A percentile compares a stretch with the other conserved stretches of the same genome.
Conservation (phyloP, 2,329 filamentous ascomycete genomes). For the Chaetomiaceae sp. region DNA sequence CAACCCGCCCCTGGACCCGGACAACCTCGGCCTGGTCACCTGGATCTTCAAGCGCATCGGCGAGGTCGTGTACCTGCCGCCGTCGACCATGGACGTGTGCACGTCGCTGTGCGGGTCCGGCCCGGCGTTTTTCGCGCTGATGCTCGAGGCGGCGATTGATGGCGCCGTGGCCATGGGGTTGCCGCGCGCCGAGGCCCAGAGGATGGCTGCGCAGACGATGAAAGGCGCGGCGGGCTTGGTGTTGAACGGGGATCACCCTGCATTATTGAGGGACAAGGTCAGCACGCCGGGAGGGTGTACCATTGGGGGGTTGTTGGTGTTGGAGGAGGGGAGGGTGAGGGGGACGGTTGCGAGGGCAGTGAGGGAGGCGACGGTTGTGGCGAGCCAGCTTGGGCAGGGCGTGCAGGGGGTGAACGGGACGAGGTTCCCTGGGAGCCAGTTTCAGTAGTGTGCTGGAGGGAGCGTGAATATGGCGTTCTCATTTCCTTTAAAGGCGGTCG, state of each 20-base stretch:
- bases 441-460: constrained; percentile 10
- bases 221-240: constrained; percentile 66
- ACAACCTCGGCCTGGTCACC: constrained; percentile 55
- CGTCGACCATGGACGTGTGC: constrained; percentile 64
- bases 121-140: constrained; percentile 70
- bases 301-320: constrained; percentile 65
- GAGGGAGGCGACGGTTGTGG: constrained; percentile 65
- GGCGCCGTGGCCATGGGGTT: constrained; percentile 76
- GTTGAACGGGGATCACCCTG: constrained; percentile 68
- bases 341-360: constrained; percentile 65
- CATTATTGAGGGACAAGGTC: constrained; percentile 70
- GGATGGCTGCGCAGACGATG: constrained; percentile 79
- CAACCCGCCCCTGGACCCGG: constrained; percentile 52
- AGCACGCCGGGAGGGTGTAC: constrained; percentile 74
- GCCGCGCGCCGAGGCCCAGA: constrained; percentile 65
- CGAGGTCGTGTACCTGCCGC: constrained; percentile 62
- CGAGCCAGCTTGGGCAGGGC: constrained; percentile 59
- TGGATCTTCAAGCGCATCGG: constrained; percentile 77
- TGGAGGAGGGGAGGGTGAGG: constrained; percentile 69
- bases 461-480: not conserved
- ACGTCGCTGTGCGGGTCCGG: constrained; percentile 72
- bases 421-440: constrained; percentile 29
- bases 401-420: constrained; percentile 47
- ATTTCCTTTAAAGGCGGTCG: not conserved
- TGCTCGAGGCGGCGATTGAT: constrained; percentile 71